Conservation (phyloP, 1,284 basidiomycete species). For the Fomitopsis schrenkii region DNA sequence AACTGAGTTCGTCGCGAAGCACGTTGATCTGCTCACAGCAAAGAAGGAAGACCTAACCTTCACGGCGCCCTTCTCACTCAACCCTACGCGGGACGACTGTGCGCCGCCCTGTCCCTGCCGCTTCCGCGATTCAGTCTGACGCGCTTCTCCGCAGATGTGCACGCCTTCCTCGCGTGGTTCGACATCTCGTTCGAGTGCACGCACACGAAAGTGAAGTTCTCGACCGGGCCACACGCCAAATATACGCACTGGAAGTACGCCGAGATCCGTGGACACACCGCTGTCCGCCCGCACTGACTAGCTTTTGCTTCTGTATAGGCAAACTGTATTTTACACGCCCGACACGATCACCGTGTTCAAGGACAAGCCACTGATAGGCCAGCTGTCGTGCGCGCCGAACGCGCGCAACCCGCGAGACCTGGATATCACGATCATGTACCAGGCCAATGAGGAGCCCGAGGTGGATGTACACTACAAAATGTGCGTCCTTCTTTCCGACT, state of each 20-base stretch:
- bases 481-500: conserved; percentile 49
- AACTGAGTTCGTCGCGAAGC: conserved; percentile 37
- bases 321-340: conserved; percentile 97
- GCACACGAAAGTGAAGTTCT: conserved; percentile 95
- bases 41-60: conserved; percentile 96
- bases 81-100: conserved; percentile 92
- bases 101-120: conserved; percentile 25
- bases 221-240: conserved; percentile 92
- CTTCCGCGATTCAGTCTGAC: conserved; percentile 5
- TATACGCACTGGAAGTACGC: conserved; percentile 97
- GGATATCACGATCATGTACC: conserved; percentile 82
- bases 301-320: conserved; percentile 38
- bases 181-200: conserved; percentile 96
- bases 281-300: neutral
- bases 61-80: conserved; percentile 76
- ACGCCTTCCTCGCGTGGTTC: conserved; percentile 99
- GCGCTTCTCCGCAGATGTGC: conserved; percentile 60
- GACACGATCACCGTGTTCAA: conserved; percentile 62
- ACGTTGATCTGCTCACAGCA: conserved; percentile 88
- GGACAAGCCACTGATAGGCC: conserved; percentile 72
- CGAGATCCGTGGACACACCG: neutral
- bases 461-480: conserved; percentile 67
- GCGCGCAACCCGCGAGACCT: conserved; percentile 89
- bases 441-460: conserved; percentile 35
- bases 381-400: conserved; percentile 80